Evolutionary conservation across 75 land plant genomes (phyloP).

Genomic region (Pseudotsuga menziesii): DNA sequence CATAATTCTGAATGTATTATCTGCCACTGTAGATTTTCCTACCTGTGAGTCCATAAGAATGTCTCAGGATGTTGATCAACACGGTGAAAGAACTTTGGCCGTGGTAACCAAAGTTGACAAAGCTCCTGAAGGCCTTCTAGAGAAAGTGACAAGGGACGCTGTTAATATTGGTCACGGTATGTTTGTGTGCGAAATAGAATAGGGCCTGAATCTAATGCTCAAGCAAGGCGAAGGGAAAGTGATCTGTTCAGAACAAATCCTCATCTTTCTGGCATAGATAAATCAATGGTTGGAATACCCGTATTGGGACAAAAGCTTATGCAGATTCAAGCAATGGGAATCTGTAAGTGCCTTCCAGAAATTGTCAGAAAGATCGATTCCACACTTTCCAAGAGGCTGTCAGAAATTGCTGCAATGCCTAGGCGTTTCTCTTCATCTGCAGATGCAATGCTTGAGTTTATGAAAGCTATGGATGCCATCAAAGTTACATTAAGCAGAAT

Average conservation of each 20-base stretch:
- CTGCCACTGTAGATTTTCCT: conserved; percentile 32
- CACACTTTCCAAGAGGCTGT: conserved; percentile 12
- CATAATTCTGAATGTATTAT: conserved; percentile 33
- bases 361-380: conserved; percentile 12
- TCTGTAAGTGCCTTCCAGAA: conserved; percentile 13
- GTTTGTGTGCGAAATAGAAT: conserved; percentile 29
- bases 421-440: background rate
- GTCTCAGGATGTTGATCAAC: conserved; percentile 25
- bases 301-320: conserved; percentile 17
- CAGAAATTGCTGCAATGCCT: conserved; percentile 14
- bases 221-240: conserved; percentile 16
- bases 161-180: conserved; percentile 32
- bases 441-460: conserved; percentile 17
- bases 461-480: conserved; percentile 1
- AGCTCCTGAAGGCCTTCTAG: conserved; percentile 29
- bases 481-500: background rate
- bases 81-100: conserved; percentile 31
- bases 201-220: conserved; percentile 12
- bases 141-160: conserved; percentile 32
- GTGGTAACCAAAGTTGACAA: conserved; percentile 35
- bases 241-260: conserved; percentile 22
- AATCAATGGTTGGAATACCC: conserved; percentile 27
- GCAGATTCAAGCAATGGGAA: conserved; percentile 21
- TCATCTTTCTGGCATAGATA: conserved; percentile 9
- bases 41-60: conserved; percentile 36